Base-by-base conservation (phyloP, 73 alveolate genomes). In the Symbiodinium natans region DNA sequence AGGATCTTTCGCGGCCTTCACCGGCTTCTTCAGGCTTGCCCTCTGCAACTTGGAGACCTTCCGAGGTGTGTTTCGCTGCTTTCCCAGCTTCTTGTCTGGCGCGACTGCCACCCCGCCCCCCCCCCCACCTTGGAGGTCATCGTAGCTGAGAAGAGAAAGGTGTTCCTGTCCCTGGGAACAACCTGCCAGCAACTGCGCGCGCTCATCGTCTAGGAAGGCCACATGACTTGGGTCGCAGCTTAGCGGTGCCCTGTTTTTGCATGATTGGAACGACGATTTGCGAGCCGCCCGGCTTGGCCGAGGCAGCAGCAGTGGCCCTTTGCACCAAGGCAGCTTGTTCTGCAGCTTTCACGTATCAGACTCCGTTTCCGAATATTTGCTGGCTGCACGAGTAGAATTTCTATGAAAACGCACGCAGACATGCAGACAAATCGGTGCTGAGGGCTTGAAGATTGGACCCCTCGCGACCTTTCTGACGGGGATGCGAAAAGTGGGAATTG, bases 101-200 rank as follows among this genome's bases (percentile, higher is more conserved):
- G n/a, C n/a, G n/a, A n/a, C n/a, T n/a, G n/a, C n/a, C n/a, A n/a
- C n/a, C n/a, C n/a, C n/a, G n/a, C n/a, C n/a, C n/a, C n/a, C n/a
- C n/a, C n/a, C 25, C 99, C 99, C 1, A 99, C 99, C 99, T 99
- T 99, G 83, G 99, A 99, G 33, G 99, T 99, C 99, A 99, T 99
- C 3, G 99, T 99, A 19, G 99, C 99, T 41, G 99, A 99, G 99
- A 99, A 99, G 88, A 99, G 99, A 95, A 99, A 99, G 29, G 99
- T 99, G 95, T 99, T 99, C 87, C 99, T 97, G 43, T 99, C 99
- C 52, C 99, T 99, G 9, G 99, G 99, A 17, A 82, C 86, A 48
- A 82, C 99, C 98, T 92, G 88, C 80, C 52, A 25, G 56, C 54
- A 82, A 9, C 68, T 8, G 19, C 84, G 99, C 99, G 42, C 63